phyloP scores from a whole-genome alignment of 371 early-diverging fungal species.

The Fennellomyces sp. region DNA sequence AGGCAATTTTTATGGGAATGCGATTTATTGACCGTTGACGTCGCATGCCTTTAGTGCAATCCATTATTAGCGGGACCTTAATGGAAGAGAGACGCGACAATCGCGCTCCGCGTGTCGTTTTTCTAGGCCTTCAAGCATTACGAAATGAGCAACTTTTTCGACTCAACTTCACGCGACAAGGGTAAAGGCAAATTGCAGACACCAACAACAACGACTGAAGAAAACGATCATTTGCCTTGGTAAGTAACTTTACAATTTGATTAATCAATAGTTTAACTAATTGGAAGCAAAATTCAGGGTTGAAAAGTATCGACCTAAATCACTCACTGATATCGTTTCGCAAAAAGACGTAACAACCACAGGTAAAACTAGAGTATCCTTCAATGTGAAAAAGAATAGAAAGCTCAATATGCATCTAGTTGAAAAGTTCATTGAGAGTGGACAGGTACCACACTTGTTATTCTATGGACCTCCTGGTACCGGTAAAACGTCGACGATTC shows the following conservation, averaged over 20 bases:
- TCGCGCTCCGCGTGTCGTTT: too few relatives aligned
- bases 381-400: conserved; percentile 38
- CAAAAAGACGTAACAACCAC: conserved; percentile 91
- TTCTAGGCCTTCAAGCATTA: too few relatives aligned
- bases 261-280: neutral
- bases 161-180: conserved; percentile 6
- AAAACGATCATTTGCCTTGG: conserved; percentile 36
- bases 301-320: conserved; percentile 95
- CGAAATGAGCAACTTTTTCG: too few relatives aligned
- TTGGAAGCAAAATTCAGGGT: conserved; percentile 85
- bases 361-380: conserved; percentile 77
- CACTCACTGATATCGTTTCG: conserved; percentile 83
- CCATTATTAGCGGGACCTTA: too few relatives aligned
- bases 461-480: conserved; percentile 99
- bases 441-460: conserved; percentile 95
- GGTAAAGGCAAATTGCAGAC: conserved; percentile 35
- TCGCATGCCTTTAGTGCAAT: too few relatives aligned
- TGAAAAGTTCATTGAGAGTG: conserved; percentile 77
- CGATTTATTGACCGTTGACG: too few relatives aligned
- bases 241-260: neutral
- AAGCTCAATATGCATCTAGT: conserved; percentile 45
- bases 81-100: too few relatives aligned
- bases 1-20: too few relatives aligned
- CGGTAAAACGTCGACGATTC: conserved; percentile 98
- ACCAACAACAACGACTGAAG: neutral